Percentiles rank a stretch among this genome's conserved stretches.
These are phyloP conservation scores for Nephelium lappaceum DNA, from an alignment of 345 rosid genomes.

Conservation along the genomic window DNA sequence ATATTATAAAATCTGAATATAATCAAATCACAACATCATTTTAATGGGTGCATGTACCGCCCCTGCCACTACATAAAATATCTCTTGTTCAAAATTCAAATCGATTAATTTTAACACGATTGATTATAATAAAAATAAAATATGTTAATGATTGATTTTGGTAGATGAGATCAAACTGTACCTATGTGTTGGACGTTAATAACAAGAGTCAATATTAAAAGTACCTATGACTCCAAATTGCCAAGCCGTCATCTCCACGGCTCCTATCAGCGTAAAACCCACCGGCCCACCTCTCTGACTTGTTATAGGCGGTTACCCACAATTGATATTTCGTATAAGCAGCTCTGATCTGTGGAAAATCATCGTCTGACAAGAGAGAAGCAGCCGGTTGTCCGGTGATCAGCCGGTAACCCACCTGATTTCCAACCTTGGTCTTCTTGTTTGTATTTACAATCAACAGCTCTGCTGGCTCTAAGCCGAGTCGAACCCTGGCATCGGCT, in stretches of 20 bases:
- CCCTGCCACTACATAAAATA: no score
- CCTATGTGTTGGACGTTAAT: no score
- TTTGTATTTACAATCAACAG: slow-evolving; percentile 62
- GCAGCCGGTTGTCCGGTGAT: slow-evolving; percentile 48
- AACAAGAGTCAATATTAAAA: neutral
- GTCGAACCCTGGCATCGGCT: slow-evolving; percentile 56
- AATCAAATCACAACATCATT: no score
- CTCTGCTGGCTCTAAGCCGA: slow-evolving; percentile 59
- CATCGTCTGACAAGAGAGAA: slow-evolving; percentile 59
- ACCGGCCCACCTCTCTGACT: slow-evolving; percentile 84
- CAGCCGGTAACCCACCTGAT: slow-evolving; percentile 66
- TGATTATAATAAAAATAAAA: no score
- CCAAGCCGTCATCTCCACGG: slow-evolving; percentile 74
- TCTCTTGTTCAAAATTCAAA: no score
- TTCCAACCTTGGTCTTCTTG: slow-evolving; percentile 63
- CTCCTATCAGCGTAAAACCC: slow-evolving; percentile 72
- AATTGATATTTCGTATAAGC: slow-evolving; percentile 62
- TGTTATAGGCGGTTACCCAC: slow-evolving; percentile 81
- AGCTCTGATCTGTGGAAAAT: slow-evolving; percentile 68
- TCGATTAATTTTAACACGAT: no score
- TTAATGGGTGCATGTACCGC: no score
- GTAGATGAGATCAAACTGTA: no score
- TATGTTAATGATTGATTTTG: no score
- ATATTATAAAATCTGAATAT: no score
- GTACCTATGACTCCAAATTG: slow-evolving; percentile 70